Evolutionary conservation across 228 moss, liverwort and hornwort species (phyloP), one percentile per base, ranked within the genome.

Genomic region (Sphagnum fallax): DNA sequence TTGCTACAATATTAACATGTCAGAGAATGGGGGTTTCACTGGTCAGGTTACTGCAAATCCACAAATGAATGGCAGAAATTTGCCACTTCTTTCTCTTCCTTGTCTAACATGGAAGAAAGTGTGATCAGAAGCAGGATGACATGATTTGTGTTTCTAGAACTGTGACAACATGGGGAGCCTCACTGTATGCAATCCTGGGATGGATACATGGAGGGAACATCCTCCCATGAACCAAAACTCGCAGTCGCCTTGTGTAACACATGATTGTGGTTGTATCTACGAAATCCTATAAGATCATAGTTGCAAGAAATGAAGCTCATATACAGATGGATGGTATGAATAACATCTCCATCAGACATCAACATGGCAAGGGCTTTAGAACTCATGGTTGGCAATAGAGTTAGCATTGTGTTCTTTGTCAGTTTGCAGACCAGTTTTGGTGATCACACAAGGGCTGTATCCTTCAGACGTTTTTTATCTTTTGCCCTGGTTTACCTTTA

Each of bases 41-140:
- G 85, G 76, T 66, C 73, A 5, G 85, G 72, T 12, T 85, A 77
- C 74, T 79, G 67, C 15, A 62, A 70, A 4, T 64, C 16, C 14
- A 77, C 79, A 51, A 79, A 79, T 70, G 66, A 60, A 52, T 85
- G 85, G 85, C 85, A 85, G 63, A 67, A 66, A 7, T 32, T 69
- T 85, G 71, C 79, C 82, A 32, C 75, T 14, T 5, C 63, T 85
- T 49, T 53, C 68, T 50, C 64, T 79, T 4, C 64, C 72, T 0
- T 55, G 14, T 53, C 66, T 71, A 48, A 49, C 72, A 0, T 79
- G 77, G 14, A 79, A 77, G 66, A 51, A 66, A 52, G 48, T 73
- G 12, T 60, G 79, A 65, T 52, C 77, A 0, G 79, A 82, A 16
- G 77, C 85, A 0, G 77, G 73, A 6, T 77, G 79, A 15, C 50